A percentile compares a stretch with the other conserved stretches of the same genome.
phyloP scores from a whole-genome alignment of 768 basidiomycete species.

The Sporobolomyces pararoseus region DNA sequence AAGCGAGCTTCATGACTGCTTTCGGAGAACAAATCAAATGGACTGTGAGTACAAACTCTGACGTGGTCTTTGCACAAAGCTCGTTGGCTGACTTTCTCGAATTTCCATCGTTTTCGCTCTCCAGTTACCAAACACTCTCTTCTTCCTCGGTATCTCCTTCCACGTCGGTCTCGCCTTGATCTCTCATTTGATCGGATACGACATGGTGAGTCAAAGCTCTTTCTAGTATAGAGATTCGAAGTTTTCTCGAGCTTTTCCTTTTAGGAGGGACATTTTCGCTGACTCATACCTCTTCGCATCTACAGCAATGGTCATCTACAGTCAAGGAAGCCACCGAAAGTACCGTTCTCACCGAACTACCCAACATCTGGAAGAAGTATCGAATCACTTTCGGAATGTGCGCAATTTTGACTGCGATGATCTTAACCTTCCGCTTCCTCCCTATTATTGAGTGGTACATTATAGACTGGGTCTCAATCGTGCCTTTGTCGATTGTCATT shows the following conservation, averaged over 20 bases:
- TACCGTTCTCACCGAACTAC: slow-evolving; percentile 87
- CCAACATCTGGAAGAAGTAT: slow-evolving; percentile 74
- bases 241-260: too few species aligned
- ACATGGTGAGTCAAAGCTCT: slow-evolving; percentile 58
- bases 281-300: background rate
- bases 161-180: slow-evolving; percentile 62
- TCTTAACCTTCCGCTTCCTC: slow-evolving; percentile 53
- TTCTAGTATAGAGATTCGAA: too few species aligned
- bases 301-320: slow-evolving; percentile 54
- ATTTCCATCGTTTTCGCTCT: background rate
- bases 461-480: slow-evolving; percentile 33
- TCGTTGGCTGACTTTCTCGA: background rate
- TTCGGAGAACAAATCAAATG: slow-evolving; percentile 24
- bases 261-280: background rate
- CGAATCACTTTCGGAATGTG: slow-evolving; percentile 58
- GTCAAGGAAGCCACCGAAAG: slow-evolving; percentile 80
- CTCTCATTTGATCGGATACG: slow-evolving; percentile 60
- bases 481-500: slow-evolving; percentile 21
- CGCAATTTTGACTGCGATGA: slow-evolving; percentile 54
- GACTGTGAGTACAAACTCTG: slow-evolving; percentile 28
- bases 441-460: slow-evolving; percentile 23
- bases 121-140: slow-evolving; percentile 60
- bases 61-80: too few species aligned
- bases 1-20: background rate
- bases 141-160: slow-evolving; percentile 70